Evolutionary conservation across 2,329 filamentous ascomycete genomes (phyloP).

Genomic region (Lithohypha guttulata): DNA sequence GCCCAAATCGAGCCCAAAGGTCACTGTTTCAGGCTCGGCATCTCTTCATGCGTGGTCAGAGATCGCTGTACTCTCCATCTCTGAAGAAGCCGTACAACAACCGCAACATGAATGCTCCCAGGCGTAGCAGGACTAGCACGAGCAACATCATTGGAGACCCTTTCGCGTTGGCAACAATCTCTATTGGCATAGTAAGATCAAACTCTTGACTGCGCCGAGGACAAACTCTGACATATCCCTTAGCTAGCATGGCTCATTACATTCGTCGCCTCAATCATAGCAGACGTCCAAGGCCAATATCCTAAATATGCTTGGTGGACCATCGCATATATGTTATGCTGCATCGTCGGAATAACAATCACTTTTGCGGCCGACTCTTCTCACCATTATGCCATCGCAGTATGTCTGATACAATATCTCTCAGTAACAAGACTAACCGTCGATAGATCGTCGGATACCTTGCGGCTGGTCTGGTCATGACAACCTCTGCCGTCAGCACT

Average conservation of each 20-base stretch:
- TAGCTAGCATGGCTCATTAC: constrained; percentile 93
- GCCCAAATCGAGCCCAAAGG: too few species aligned
- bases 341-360: constrained; percentile 67
- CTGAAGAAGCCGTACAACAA: constrained; percentile 52
- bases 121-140: constrained; percentile 47
- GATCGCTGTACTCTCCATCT: constrained; percentile 61
- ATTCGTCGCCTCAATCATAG: constrained; percentile 75
- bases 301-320: constrained; percentile 92
- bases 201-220: neutral
- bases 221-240: constrained; percentile 14
- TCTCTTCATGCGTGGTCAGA: constrained; percentile 60
- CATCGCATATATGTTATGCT: constrained; percentile 71
- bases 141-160: constrained; percentile 93
- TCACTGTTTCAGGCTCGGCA: too few species aligned
- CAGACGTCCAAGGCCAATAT: constrained; percentile 50
- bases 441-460: constrained; percentile 70
- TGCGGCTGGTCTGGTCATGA: constrained; percentile 69
- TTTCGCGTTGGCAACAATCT: constrained; percentile 87
- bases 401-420: constrained; percentile 30
- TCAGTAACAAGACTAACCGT: constrained; percentile 21
- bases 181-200: constrained; percentile 70
- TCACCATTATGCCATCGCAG: constrained; percentile 81
- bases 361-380: constrained; percentile 76
- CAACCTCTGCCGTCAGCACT: constrained; percentile 74
- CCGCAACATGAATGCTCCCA: constrained; percentile 29